phyloP scores from a whole-genome alignment of 139 green algal species.

The Asterochloris sp. region DNA sequence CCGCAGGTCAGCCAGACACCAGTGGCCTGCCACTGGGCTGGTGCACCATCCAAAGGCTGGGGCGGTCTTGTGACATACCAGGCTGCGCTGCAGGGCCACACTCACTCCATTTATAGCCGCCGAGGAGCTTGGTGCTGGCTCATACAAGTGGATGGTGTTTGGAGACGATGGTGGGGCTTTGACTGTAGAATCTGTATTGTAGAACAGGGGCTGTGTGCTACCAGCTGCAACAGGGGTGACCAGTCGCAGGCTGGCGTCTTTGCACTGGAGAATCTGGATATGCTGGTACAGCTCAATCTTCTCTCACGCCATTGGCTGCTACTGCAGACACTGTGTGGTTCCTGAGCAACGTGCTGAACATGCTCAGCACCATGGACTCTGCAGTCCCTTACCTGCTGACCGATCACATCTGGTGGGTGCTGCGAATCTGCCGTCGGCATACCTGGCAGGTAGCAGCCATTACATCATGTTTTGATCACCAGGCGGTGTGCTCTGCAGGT shows the following conservation, averaged over 20 bases:
- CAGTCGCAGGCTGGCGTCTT: neutral
- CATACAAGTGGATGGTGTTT: conserved; percentile 38
- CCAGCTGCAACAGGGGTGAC: neutral
- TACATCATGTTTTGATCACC: no score
- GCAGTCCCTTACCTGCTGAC: no score
- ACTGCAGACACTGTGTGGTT: no score
- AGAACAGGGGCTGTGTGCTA: neutral
- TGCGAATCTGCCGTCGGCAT: no score
- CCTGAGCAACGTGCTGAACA: no score
- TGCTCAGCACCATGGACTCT: no score
- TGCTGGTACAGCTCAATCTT: no score
- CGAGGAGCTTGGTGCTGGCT: conserved; percentile 13
- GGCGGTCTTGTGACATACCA: no score
- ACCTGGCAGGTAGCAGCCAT: no score
- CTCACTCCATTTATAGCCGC: conserved; percentile 10
- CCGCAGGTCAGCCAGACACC: neutral
- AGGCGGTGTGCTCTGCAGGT: no score
- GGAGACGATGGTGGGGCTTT: conserved; percentile 34
- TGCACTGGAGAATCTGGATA: neutral
- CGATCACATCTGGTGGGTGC: no score
- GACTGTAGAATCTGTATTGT: conserved; percentile 9
- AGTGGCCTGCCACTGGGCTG: neutral
- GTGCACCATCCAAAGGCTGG: neutral
- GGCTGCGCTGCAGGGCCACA: neutral
- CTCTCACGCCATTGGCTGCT: no score